phyloP scores from a whole-genome alignment of 75 land plant genomes.

The Larix kaempferi region DNA sequence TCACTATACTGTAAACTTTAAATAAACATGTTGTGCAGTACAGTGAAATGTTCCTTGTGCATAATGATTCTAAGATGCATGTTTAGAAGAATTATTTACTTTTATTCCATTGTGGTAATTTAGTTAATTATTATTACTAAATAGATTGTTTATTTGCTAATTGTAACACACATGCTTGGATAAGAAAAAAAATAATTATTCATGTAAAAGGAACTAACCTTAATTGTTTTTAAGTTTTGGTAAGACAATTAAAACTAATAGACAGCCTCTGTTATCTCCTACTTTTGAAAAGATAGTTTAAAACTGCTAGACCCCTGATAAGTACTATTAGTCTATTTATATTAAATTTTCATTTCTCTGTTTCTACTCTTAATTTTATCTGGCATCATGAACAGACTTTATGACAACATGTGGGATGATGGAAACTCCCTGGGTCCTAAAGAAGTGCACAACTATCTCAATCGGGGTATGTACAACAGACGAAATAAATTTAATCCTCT shows the following conservation, averaged over 20 bases:
- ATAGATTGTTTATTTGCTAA: background rate
- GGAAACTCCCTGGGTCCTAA: conserved; percentile 85
- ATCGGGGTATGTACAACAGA: conserved; percentile 82
- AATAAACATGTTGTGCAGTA: background rate
- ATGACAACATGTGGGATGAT: conserved; percentile 98
- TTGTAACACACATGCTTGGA: background rate
- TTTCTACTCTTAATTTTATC: background rate
- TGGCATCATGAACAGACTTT: conserved; percentile 32
- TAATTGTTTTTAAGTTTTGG: no score
- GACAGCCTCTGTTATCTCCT: no score
- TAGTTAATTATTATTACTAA: background rate
- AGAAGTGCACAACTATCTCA: conserved; percentile 78
- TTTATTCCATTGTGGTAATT: no score
- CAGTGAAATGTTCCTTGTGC: background rate
- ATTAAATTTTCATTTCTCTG: background rate
- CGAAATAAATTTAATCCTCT: conserved; percentile 90
- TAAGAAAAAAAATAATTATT: background rate
- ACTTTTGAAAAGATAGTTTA: background rate
- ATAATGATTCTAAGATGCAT: background rate
- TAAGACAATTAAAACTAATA: no score
- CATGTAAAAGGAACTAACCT: background rate
- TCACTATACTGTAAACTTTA: background rate
- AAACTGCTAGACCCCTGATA: background rate
- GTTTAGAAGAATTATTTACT: background rate
- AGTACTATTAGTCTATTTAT: background rate